These are phyloP conservation scores for Ganoderma sp. DNA, from an alignment of 1,284 basidiomycete species.

Conservation along the genomic window DNA sequence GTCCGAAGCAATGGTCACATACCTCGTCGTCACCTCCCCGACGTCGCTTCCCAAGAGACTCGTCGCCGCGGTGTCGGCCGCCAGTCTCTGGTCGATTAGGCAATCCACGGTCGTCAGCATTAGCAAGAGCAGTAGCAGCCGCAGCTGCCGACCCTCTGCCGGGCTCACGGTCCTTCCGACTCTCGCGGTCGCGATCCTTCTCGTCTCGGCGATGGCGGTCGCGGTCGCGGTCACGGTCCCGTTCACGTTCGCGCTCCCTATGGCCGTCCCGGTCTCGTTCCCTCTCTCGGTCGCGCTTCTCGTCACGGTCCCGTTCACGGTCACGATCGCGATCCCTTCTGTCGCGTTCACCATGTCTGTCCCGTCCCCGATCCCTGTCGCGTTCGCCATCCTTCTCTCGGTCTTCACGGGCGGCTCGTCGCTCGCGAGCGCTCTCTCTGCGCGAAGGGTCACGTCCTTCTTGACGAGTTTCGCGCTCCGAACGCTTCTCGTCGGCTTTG, in stretches of 20 bases:
- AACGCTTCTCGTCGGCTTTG: constrained; percentile 56
- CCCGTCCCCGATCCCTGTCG: constrained; percentile 41
- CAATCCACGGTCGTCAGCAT: constrained; percentile 56
- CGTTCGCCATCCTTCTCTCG: constrained; percentile 46
- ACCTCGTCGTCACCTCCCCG: constrained; percentile 73
- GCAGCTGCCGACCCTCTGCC: constrained; percentile 31
- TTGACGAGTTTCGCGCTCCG: constrained; percentile 52
- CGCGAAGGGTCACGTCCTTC: constrained; percentile 51
- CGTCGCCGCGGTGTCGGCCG: constrained; percentile 60
- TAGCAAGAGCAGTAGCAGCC: constrained; percentile 20
- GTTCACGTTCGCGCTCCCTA: constrained; percentile 50
- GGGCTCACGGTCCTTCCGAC: constrained; percentile 39
- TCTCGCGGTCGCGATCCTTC: constrained; percentile 59
- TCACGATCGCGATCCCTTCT: constrained; percentile 45
- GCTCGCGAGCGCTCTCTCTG: constrained; percentile 39
- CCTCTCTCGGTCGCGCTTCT: constrained; percentile 39
- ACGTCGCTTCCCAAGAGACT: constrained; percentile 71
- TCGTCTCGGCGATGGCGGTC: constrained; percentile 50
- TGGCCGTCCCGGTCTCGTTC: constrained; percentile 41
- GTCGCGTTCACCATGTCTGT: constrained; percentile 47
- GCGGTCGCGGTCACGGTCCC: constrained; percentile 46
- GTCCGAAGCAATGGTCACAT: constrained; percentile 39
- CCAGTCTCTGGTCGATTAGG: constrained; percentile 62
- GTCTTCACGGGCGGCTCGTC: constrained; percentile 42
- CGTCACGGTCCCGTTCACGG: constrained; percentile 45